These are phyloP conservation scores for Dactylorhiza incarnata DNA, from an alignment of 106 monocot species.

Conservation along the genomic window DNA sequence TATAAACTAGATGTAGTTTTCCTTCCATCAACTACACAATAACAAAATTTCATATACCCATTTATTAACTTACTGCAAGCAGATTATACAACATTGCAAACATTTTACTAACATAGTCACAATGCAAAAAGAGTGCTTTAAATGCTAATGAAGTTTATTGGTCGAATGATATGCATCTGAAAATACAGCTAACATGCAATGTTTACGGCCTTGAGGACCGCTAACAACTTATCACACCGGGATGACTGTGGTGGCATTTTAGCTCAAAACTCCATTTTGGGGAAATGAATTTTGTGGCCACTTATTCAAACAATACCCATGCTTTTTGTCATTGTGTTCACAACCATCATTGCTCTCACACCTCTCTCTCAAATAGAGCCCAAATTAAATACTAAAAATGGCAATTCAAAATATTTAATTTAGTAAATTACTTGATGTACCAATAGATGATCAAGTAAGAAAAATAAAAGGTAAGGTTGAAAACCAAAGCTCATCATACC, in stretches of 20 bases:
- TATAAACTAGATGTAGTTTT: no score
- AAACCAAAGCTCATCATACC: background rate
- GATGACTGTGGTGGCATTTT: no score
- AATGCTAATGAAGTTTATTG: background rate
- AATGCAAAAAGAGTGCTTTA: background rate
- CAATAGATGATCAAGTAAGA: slow-evolving; percentile 1
- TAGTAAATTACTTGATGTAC: background rate
- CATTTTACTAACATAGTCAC: background rate
- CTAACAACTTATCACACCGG: no score
- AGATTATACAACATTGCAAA: background rate
- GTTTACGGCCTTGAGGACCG: no score
- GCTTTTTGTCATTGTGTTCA: no score
- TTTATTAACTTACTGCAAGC: background rate
- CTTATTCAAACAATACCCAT: no score
- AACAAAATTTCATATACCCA: background rate
- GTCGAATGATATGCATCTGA: background rate
- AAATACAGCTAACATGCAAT: background rate
- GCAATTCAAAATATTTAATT: background rate
- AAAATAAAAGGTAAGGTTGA: background rate
- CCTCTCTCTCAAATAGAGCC: no score
- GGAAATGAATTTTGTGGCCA: no score
- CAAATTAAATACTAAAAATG: background rate
- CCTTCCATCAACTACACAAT: background rate
- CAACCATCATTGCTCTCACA: no score
- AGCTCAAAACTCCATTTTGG: no score